Base-by-base conservation (phyloP, 129 eudicot genomes). In the Rutidosis leptorrhynchoides region DNA sequence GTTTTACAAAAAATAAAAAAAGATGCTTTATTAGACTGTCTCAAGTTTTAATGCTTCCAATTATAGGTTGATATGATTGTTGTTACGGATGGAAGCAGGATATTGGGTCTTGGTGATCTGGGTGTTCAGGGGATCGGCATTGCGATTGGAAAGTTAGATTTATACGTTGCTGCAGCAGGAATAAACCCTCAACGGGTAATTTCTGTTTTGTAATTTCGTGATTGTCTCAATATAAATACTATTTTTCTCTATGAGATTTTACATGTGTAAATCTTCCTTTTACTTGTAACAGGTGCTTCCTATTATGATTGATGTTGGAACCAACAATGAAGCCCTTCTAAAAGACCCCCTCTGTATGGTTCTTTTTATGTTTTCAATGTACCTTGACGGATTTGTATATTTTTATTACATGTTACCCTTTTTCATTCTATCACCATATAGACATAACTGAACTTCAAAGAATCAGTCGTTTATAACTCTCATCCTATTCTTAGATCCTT, bases 101-200 rank as follows among this genome's bases (percentile, higher is more conserved):
- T 93, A 78, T 62, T 93, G 79, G 98, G 98, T 54, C 91, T 88
- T 65, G 98, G 98, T 70, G 98, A 93, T 86, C 95, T 85, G 74
- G 98, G 96, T 78, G 83, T 93, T 73, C 98, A 93, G 72, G 98
- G 98, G 29, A 93, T 93, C 53, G 98, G 98, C 22, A 88, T 93
- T 76, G 81, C 98, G 62, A 88, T 93, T 23, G 98, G 98, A 61
- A 93, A 93, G 73, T 72, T 93, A 74, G 98, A 93, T 93, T 81
- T 93, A 58, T 93, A 93, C 71, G 98, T 93, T 77, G 98, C 98
- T 82, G 98, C 98, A 61, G 98, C 98, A 32, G 98, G 98, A 79
- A 93, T 93, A 76, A 93, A 93, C 75, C 98, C 98, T 56, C 98
- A 93, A 62, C 88, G 98, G 84, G 98, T 93, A 82, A 73, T 14